Evolutionary conservation across 306 rosid genomes (phyloP), one percentile per base, ranked within the genome.

Genomic region (Trichosanthes truncata): DNA sequence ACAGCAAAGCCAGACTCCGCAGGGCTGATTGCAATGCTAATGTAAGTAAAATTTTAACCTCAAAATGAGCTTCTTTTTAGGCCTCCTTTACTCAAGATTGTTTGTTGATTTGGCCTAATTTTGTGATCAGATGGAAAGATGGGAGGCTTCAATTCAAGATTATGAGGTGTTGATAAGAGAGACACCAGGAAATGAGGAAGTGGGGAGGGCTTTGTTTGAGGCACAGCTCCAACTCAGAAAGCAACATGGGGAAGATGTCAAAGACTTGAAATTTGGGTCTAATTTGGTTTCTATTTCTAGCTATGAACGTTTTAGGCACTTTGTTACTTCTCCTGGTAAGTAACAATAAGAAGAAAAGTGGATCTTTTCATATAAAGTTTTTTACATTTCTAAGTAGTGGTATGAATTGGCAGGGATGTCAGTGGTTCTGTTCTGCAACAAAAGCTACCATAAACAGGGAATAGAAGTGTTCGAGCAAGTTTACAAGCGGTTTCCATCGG

Each of bases 131-230:
- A 83, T 96, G 90, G 97, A 93, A 85, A 83, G 98, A 69, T 96
- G 99, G 99, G 94, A 82, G 80, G 92, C 93, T 81, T 87, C 98
- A 15, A 84, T 96, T 77, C 93, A 87, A 86, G 99, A 96, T 87
- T 96, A 93, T 26, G 98, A 96, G 79, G 82, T 86, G 82, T 80
- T 93, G 77, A 79, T 93, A 67, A 83, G 97, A 84, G 97, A 96
- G 66, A 93, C 83, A 61, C 99, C 99, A 12, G 98, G 89, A 78
- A 88, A 96, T 81, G 96, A 91, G 78, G 98, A 93, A 80, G 93
- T 96, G 78, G 99, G 93, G 23, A 85, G 88, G 80, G 99, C 94
- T 65, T 46, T 96, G 84, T 96, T 90, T 81, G 96, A 96, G 80
- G 93, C 93, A 0, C 89, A 89, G 62, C 49, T 93, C 21, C 91